A percentile compares a stretch with the other conserved stretches of the same genome.
Evolutionary conservation across 176 grass and related monocot genomes (phyloP).

Genomic region (Luzula sylvatica): DNA sequence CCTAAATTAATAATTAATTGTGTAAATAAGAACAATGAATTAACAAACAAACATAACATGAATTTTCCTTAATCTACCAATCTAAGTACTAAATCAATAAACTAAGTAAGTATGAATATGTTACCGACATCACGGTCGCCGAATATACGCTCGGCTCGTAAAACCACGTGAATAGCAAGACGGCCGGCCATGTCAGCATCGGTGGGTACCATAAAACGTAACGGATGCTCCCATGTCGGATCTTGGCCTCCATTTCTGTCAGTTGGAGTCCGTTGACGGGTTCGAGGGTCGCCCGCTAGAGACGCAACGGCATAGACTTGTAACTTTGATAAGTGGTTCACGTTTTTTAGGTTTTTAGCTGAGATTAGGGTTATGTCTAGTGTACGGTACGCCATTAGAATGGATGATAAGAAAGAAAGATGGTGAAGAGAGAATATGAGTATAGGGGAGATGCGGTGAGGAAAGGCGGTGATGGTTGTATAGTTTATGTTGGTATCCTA

Average conservation of each 20-base stretch:
- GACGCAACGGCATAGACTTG: slow-evolving; percentile 51
- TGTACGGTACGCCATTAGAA: slow-evolving; percentile 41
- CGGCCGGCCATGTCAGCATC: neutral
- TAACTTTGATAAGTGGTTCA: slow-evolving; percentile 56
- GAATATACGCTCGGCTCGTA: slow-evolving; percentile 48
- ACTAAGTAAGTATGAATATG: neutral
- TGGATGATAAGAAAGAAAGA: too few species aligned
- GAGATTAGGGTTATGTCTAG: slow-evolving; percentile 67
- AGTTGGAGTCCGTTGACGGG: slow-evolving; percentile 38
- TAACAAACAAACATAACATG: neutral
- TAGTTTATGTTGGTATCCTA: too few species aligned
- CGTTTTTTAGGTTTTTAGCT: slow-evolving; percentile 51
- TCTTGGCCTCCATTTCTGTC: slow-evolving; percentile 43
- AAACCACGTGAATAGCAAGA: slow-evolving; percentile 40
- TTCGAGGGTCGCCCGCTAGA: slow-evolving; percentile 36
- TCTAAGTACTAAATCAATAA: neutral
- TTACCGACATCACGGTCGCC: slow-evolving; percentile 68
- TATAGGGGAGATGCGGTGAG: neutral
- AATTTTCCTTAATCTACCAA: neutral
- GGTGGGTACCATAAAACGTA: slow-evolving; percentile 38
- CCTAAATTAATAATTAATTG: neutral
- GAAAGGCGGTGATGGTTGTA: neutral
- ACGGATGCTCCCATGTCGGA: slow-evolving; percentile 54
- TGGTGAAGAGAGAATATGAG: neutral
- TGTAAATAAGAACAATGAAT: neutral